These are phyloP conservation scores for Botryobasidium botryosum DNA, from an alignment of 768 basidiomycete species.

Conservation along the genomic window DNA sequence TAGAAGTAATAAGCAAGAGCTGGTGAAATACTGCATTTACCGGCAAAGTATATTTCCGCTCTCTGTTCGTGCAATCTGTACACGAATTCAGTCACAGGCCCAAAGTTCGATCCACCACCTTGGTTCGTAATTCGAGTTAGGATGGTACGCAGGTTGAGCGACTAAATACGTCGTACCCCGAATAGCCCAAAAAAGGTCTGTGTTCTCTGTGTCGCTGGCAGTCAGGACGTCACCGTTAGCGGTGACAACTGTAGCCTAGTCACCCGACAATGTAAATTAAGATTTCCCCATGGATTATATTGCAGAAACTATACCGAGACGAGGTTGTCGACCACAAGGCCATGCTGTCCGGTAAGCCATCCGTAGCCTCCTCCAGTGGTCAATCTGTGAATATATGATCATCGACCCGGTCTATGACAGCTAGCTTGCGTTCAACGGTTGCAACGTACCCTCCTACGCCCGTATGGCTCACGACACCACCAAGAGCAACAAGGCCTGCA, in stretches of 20 bases:
- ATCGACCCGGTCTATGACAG: too few relatives aligned
- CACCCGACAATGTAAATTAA: background rate
- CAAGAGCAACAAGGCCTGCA: slow-evolving; percentile 3
- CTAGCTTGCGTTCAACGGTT: too few relatives aligned
- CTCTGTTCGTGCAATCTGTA: slow-evolving; percentile 2
- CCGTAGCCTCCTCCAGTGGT: slow-evolving; percentile 40
- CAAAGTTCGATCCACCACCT: slow-evolving; percentile 7
- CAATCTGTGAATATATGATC: too few relatives aligned
- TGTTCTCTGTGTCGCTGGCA: too few relatives aligned
- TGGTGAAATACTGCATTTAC: too few relatives aligned
- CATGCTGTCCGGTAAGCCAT: slow-evolving; percentile 25
- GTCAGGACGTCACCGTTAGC: slow-evolving; percentile 12
- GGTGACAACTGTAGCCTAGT: slow-evolving; percentile 15
- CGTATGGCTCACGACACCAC: slow-evolving; percentile 1
- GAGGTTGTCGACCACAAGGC: slow-evolving; percentile 15
- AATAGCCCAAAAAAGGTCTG: background rate
- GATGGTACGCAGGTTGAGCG: too few relatives aligned
- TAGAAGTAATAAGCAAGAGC: too few relatives aligned
- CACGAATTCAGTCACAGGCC: slow-evolving; percentile 3
- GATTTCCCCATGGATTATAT: slow-evolving; percentile 22
- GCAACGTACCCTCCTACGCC: slow-evolving; percentile 17
- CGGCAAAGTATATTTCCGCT: background rate
- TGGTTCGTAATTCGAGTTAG: too few relatives aligned
- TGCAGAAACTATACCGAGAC: slow-evolving; percentile 13
- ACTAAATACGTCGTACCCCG: too few relatives aligned